Base-by-base conservation (phyloP, 2,329 filamentous ascomycete genomes). In the Trichoderma hamatum region DNA sequence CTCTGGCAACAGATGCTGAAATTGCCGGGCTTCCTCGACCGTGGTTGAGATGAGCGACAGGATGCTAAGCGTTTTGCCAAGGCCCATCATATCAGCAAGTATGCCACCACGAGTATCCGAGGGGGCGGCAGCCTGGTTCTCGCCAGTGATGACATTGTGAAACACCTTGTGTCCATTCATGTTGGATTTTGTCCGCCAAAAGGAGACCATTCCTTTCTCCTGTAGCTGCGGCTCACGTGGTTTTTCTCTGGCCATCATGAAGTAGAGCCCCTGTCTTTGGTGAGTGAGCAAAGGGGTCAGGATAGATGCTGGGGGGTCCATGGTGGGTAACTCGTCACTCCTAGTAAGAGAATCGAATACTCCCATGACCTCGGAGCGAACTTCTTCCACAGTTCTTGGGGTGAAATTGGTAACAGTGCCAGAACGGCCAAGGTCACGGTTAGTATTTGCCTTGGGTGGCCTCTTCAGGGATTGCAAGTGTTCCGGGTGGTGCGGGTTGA, bases 221-320 rank as follows among this genome's bases (percentile, higher is more conserved):
- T 84, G 82, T 0, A 83, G 82, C 24, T 88, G 86, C 63, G 85
- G 85, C n/a, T 84, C 83, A 14, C 86, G 84, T 0, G 88, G 86
- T 60, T 88, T 86, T 79, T 98, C 95, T 71, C 92, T 91, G 24
- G 87, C 86, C 11, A 84, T 88, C 90, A 98, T 93, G 77, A 97
- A 98, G 77, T 90, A 88, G 0, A 98, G 85, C 0, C 92, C 95
- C 79, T 97, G 94, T 78, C 93, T 96, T 78, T 98, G 95, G 80
- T 98, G 95, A 69, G 86, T 85, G 52, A 97, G 88, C 21, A 98
- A 82, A 32, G 88, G 84, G 0, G 90, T 94, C 68, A 85, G 84
- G 65, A 96, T 85, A 7, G 82, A 79, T 2, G 81, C 72, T 65
- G 88, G 84, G 0, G 92, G 86, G 4, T 95, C 89, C 81, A 90